Percentiles rank a stretch among this genome's conserved stretches.
Evolutionary conservation across 768 basidiomycete genomes (phyloP).

Genomic region (Leccinum incarnatum): DNA sequence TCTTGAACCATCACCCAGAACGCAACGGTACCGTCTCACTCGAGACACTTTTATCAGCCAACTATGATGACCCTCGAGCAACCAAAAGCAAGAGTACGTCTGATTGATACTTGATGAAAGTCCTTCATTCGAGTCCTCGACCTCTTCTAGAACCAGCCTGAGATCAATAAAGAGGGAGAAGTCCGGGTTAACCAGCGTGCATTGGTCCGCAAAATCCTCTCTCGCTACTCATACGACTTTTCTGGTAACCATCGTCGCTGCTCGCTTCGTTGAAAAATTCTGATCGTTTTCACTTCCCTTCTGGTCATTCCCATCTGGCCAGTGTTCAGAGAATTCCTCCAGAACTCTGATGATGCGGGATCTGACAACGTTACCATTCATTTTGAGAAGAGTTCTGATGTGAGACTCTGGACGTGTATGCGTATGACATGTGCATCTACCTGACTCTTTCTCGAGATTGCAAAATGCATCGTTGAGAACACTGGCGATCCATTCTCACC

Average conservation of each 20-base stretch:
- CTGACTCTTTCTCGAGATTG: neutral
- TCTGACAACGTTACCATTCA: slow-evolving; percentile 70
- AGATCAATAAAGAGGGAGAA: neutral
- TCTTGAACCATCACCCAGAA: too few species aligned
- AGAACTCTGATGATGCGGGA: slow-evolving; percentile 26
- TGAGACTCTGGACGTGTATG: slow-evolving; percentile 39
- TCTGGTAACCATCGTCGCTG: neutral
- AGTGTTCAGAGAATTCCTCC: slow-evolving; percentile 44
- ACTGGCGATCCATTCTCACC: slow-evolving; percentile 75
- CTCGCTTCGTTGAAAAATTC: neutral
- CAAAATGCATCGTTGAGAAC: neutral
- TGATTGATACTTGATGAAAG: neutral
- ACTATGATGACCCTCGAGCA: neutral
- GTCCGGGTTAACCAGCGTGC: neutral
- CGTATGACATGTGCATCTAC: neutral
- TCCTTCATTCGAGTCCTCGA: too few species aligned
- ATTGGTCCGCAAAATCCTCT: neutral
- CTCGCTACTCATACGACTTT: neutral
- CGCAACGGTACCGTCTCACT: too few species aligned
- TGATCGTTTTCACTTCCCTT: neutral
- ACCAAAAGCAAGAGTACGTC: neutral
- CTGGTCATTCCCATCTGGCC: slow-evolving; percentile 39
- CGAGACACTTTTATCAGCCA: too few species aligned
- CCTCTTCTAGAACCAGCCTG: neutral
- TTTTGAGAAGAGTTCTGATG: slow-evolving; percentile 50